Evolutionary conservation across 2,329 filamentous ascomycete genomes (phyloP).

Genomic region (Hypoxylon sp.): DNA sequence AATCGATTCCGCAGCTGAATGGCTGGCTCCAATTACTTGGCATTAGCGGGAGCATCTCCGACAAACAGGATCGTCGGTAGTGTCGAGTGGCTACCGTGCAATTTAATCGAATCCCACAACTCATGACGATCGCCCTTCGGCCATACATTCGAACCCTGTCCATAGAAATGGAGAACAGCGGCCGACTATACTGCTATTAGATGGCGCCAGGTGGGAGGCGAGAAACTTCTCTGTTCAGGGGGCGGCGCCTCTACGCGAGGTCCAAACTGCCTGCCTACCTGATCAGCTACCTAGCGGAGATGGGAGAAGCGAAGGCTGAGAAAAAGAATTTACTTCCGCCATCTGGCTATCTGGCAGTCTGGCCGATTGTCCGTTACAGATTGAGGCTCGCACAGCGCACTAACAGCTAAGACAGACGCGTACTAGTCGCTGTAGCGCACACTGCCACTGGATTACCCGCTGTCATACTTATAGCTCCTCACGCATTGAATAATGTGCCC

Average conservation of each 20-base stretch:
- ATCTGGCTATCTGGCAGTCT: too few species aligned
- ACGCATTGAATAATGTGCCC: not conserved
- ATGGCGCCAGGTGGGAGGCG: too few species aligned
- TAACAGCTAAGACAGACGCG: conserved; percentile 7
- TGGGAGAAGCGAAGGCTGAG: too few species aligned
- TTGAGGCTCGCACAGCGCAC: conserved; percentile 25
- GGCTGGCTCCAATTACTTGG: conserved; percentile 30
- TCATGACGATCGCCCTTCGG: conserved; percentile 28
- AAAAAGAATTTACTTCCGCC: too few species aligned
- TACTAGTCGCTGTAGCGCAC: not conserved
- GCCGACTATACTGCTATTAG: too few species aligned
- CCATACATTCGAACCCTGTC: conserved; percentile 15
- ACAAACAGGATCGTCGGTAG: conserved; percentile 27
- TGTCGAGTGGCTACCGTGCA: conserved; percentile 23
- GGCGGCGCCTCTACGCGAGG: too few species aligned
- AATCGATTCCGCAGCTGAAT: conserved; percentile 13
- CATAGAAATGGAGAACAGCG: not conserved
- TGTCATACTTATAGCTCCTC: conserved; percentile 7
- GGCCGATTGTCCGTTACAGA: too few species aligned
- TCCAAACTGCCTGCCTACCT: too few species aligned
- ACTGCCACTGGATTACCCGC: too few species aligned
- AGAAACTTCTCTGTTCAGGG: too few species aligned
- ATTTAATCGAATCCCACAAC: conserved; percentile 29
- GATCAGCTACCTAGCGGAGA: too few species aligned
- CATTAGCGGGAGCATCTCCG: conserved; percentile 26